Percentiles rank a stretch among this genome's conserved stretches.
Evolutionary conservation across 352 stramenopile genomes (phyloP).

Genomic region (Pythium sukuiense): DNA sequence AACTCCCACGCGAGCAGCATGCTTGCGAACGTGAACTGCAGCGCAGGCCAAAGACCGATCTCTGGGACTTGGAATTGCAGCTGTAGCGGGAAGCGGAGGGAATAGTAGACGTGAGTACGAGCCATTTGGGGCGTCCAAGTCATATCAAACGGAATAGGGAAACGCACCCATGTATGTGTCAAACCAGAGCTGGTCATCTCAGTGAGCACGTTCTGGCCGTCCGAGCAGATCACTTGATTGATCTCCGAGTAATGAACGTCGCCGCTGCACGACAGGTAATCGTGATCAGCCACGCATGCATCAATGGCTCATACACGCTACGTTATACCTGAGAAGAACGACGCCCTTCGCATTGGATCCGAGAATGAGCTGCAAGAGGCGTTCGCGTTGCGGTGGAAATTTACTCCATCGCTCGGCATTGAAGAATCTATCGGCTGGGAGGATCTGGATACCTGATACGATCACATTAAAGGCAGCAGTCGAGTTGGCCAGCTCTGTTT

Average conservation of each 20-base stretch:
- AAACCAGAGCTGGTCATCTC: constrained; percentile 93
- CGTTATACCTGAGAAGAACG: constrained; percentile 79
- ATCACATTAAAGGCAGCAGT: constrained; percentile 92
- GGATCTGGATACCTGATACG: constrained; percentile 90
- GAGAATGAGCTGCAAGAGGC: constrained; percentile 85
- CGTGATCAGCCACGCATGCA: constrained; percentile 7
- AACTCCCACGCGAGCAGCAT: constrained; percentile 79
- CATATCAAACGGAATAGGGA: not conserved
- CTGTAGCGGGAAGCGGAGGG: too few relatives aligned
- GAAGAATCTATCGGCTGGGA: constrained; percentile 75
- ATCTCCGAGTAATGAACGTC: constrained; percentile 94
- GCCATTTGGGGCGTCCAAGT: too few relatives aligned
- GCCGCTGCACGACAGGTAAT: too few relatives aligned
- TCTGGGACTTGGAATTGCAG: constrained; percentile 72
- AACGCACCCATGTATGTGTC: constrained; percentile 91
- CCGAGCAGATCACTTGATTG: constrained; percentile 89
- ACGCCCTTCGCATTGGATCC: constrained; percentile 82
- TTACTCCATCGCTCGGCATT: constrained; percentile 88
- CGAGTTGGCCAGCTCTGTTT: constrained; percentile 73
- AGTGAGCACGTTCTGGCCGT: constrained; percentile 57
- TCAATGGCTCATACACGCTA: too few relatives aligned
- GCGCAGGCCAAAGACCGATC: constrained; percentile 50
- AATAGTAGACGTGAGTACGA: too few relatives aligned
- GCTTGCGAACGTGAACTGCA: constrained; percentile 74
- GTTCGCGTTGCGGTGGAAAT: constrained; percentile 80